These are phyloP conservation scores for Arabidopsis hybrid DNA, from an alignment of 441 rosid genomes.

Conservation along the genomic window DNA sequence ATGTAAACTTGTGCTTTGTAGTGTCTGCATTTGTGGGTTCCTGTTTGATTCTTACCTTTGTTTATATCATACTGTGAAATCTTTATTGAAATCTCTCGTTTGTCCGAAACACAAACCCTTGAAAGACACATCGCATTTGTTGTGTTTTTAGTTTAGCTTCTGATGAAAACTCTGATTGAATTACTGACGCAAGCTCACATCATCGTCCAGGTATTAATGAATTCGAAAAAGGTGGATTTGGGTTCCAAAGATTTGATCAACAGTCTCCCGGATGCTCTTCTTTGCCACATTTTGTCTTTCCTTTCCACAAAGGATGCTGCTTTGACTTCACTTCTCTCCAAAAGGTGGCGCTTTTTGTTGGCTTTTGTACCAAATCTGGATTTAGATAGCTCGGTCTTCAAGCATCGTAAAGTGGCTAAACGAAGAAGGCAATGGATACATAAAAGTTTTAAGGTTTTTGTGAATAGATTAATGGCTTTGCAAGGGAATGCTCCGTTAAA, in stretches of 20 bases:
- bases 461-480: constrained; percentile 23
- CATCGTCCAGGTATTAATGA: too few species aligned
- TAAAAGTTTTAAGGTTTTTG: constrained; percentile 20
- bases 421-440: neutral
- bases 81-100: too few species aligned
- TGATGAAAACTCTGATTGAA: neutral
- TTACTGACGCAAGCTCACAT: too few species aligned
- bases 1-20: too few species aligned
- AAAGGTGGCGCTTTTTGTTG: constrained; percentile 28
- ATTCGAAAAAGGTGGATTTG: too few species aligned
- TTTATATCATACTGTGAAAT: too few species aligned
- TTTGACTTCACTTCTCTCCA: constrained; percentile 19
- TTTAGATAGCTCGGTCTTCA: constrained; percentile 8
- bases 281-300: too few species aligned
- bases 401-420: neutral
- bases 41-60: too few species aligned
- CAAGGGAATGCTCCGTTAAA: constrained; percentile 34
- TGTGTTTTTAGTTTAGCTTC: neutral
- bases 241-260: too few species aligned
- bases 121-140: neutral
- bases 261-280: too few species aligned
- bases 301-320: constrained; percentile 1
- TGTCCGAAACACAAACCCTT: too few species aligned
- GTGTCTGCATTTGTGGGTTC: too few species aligned
- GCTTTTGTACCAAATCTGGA: constrained; percentile 28